phyloP scores from a whole-genome alignment of 345 rosid species.

The Eucalyptus cloeziana region DNA sequence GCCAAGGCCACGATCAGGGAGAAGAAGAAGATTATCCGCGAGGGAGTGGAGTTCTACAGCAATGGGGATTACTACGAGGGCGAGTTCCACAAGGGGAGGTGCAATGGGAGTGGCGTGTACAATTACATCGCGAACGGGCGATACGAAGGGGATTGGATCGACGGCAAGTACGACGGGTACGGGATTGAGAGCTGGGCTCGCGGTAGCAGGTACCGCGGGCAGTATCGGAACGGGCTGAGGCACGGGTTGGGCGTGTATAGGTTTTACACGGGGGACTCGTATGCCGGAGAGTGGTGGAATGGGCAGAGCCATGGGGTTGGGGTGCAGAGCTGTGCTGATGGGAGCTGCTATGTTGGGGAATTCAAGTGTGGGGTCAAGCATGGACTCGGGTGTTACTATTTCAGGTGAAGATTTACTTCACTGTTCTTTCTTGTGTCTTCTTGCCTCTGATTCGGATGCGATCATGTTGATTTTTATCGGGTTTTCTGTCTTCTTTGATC shows the following conservation, averaged over 20 bases:
- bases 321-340: constrained; percentile 78
- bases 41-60: constrained; percentile 78
- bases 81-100: constrained; percentile 69
- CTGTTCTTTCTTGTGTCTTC: not conserved
- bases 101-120: constrained; percentile 94
- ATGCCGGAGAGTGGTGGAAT: constrained; percentile 83
- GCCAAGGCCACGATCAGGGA: not conserved
- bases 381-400: constrained; percentile 87
- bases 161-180: constrained; percentile 79
- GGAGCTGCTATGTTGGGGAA: constrained; percentile 70
- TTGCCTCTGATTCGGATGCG: not conserved
- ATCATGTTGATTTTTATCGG: not conserved
- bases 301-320: constrained; percentile 97
- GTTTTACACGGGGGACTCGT: constrained; percentile 90
- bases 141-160: constrained; percentile 93
- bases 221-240: constrained; percentile 66
- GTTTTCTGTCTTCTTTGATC: not conserved
- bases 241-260: constrained; percentile 75
- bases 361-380: constrained; percentile 90
- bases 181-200: constrained; percentile 94
- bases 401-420: constrained; percentile 33
- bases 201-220: constrained; percentile 90
- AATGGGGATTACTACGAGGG: constrained; percentile 95
- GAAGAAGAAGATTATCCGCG: constrained; percentile 22
- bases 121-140: constrained; percentile 65